These are phyloP conservation scores for Vaccinium macrocarpon DNA, from an alignment of 148 eudicot species.

Conservation along the genomic window DNA sequence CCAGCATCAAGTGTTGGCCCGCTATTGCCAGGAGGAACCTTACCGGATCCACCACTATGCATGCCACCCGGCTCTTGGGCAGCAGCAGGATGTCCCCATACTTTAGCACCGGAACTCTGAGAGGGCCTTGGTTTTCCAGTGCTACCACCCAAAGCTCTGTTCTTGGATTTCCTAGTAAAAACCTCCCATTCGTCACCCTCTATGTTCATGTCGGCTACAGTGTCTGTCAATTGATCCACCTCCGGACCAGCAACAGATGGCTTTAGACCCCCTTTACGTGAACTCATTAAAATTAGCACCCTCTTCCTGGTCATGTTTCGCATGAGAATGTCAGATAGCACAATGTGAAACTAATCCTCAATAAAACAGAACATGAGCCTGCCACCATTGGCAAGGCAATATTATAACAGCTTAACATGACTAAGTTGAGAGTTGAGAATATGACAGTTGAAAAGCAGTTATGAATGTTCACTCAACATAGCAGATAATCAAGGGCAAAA, in stretches of 20 bases:
- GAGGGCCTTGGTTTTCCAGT: constrained; percentile 26
- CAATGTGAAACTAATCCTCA: not conserved
- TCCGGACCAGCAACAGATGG: constrained; percentile 15
- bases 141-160: constrained; percentile 28
- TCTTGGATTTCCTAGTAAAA: constrained; percentile 35
- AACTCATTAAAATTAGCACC: constrained; percentile 27
- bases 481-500: not conserved
- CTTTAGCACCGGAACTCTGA: constrained; percentile 37
- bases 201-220: constrained; percentile 37
- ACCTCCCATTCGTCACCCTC: constrained; percentile 56
- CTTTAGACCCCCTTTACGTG: constrained; percentile 25
- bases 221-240: constrained; percentile 34
- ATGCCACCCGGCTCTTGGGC: constrained; percentile 30
- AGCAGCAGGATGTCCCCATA: constrained; percentile 49
- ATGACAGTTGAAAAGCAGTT: not conserved
- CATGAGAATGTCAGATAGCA: not conserved
- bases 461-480: not conserved
- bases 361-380: not conserved
- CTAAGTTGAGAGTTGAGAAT: not conserved
- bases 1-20: constrained; percentile 17
- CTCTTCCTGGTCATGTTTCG: not conserved
- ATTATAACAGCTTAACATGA: not conserved
- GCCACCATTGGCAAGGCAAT: not conserved
- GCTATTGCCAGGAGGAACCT: constrained; percentile 23
- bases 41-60: constrained; percentile 28